phyloP scores from a whole-genome alignment of 805 yeast genomes.

The Candida khao-thaluensis region DNA sequence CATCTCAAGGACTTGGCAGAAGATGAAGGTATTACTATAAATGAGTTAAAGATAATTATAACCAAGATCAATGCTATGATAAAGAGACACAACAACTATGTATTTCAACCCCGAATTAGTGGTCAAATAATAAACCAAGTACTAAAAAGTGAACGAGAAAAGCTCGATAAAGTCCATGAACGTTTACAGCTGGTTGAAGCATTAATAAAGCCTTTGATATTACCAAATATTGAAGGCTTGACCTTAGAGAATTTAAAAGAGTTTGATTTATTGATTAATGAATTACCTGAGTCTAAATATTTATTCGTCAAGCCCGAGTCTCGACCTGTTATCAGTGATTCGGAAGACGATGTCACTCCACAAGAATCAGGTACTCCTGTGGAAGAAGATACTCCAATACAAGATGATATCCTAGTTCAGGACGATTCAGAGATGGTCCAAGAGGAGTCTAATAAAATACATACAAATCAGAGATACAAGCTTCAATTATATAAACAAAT shows the following conservation, averaged over 20 bases:
- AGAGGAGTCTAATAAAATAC: constrained; percentile 5
- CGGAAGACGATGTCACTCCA: constrained; percentile 6
- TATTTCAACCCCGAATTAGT: constrained; percentile 30
- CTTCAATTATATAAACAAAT: constrained; percentile 15
- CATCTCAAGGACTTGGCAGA: constrained; percentile 16
- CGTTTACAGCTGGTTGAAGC: constrained; percentile 21
- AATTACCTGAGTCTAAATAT: constrained; percentile 35
- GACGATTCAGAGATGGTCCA: constrained; percentile 10
- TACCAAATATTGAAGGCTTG: constrained; percentile 21
- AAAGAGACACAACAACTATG: constrained; percentile 26
- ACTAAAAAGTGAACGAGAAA: constrained; percentile 30
- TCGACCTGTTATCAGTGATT: not conserved
- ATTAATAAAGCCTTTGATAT: constrained; percentile 26
- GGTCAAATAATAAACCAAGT: constrained; percentile 39
- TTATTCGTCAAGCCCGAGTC: constrained; percentile 16
- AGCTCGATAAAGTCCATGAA: constrained; percentile 28
- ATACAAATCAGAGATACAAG: constrained; percentile 6
- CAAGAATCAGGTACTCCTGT: constrained; percentile 1
- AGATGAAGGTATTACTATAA: constrained; percentile 10
- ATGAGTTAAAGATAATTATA: constrained; percentile 13
- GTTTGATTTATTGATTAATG: constrained; percentile 24
- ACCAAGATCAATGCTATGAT: constrained; percentile 14
- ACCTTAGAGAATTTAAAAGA: constrained; percentile 15
- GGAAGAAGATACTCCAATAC: constrained; percentile 1
- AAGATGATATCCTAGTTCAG: constrained; percentile 8